Percentiles rank a stretch among this genome's conserved stretches.
These are phyloP conservation scores for Aspergillus amoenus DNA, from an alignment of 2,329 filamentous ascomycete species.

Conservation along the genomic window DNA sequence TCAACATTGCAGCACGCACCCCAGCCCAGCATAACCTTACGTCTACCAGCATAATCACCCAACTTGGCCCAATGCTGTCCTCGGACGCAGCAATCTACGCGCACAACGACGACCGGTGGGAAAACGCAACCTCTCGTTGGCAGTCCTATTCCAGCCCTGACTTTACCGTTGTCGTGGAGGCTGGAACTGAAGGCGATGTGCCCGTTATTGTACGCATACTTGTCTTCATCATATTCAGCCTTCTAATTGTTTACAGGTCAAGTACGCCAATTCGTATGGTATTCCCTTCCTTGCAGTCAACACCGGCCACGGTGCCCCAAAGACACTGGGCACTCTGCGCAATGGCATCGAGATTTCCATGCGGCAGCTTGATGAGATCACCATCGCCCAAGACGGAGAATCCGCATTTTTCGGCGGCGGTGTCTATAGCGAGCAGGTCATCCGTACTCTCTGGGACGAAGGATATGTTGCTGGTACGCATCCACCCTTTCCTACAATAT, in stretches of 20 bases:
- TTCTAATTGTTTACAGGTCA: not conserved
- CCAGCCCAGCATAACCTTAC: not conserved
- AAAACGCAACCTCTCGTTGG: not conserved
- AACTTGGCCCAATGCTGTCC: not conserved
- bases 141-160: not conserved
- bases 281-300: not conserved
- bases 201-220: not conserved
- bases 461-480: not conserved
- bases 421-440: not conserved
- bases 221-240: not conserved
- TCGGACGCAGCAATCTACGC: not conserved
- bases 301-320: not conserved
- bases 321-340: not conserved
- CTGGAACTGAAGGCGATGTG: not conserved
- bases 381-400: not conserved
- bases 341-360: not conserved
- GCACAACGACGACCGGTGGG: not conserved
- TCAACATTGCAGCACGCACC: not conserved
- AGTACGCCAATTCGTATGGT: not conserved
- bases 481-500: rapidly evolving
- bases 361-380: not conserved
- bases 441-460: not conserved
- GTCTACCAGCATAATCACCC: not conserved
- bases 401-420: not conserved
- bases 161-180: not conserved